Evolutionary conservation across 192 early-diverging fungal species (phyloP).

Genomic region (Mortierella antarctica): DNA sequence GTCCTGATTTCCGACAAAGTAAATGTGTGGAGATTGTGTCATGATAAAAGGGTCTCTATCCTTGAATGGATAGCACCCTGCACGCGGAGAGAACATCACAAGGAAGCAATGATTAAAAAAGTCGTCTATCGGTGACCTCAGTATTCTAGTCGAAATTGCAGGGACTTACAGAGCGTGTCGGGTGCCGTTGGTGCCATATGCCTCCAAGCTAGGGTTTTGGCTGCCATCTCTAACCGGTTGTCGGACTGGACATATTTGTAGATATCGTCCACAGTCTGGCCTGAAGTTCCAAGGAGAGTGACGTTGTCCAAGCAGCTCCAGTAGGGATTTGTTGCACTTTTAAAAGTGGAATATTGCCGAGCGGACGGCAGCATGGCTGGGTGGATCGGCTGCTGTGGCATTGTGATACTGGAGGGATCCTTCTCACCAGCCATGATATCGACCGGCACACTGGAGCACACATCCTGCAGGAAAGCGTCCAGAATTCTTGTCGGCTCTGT

Average conservation of each 20-base stretch:
- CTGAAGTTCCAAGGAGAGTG: constrained; percentile 82
- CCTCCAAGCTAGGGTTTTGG: constrained; percentile 78
- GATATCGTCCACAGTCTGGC: constrained; percentile 92
- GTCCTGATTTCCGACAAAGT: constrained; percentile 90
- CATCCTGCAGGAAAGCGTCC: constrained; percentile 73
- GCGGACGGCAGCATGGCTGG: constrained; percentile 75
- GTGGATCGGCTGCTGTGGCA: constrained; percentile 92
- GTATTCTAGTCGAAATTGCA: not conserved
- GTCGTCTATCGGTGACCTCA: not conserved
- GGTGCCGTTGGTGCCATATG: constrained; percentile 95
- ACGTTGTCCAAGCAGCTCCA: constrained; percentile 72
- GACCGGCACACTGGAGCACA: constrained; percentile 72
- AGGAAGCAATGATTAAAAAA: no score
- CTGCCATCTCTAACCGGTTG: constrained; percentile 78
- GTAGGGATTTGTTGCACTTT: constrained; percentile 85
- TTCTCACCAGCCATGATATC: constrained; percentile 84
- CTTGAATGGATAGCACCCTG: constrained; percentile 93
- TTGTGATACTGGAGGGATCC: constrained; percentile 80
- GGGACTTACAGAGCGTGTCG: constrained; percentile 87
- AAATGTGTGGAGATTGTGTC: constrained; percentile 79
- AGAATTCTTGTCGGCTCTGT: constrained; percentile 62
- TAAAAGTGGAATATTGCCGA: constrained; percentile 69
- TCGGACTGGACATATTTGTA: constrained; percentile 69
- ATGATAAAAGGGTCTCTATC: constrained; percentile 91
- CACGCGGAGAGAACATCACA: constrained; percentile 2